Conservation (phyloP, 208 protist species). For the Polymyxa betae region DNA sequence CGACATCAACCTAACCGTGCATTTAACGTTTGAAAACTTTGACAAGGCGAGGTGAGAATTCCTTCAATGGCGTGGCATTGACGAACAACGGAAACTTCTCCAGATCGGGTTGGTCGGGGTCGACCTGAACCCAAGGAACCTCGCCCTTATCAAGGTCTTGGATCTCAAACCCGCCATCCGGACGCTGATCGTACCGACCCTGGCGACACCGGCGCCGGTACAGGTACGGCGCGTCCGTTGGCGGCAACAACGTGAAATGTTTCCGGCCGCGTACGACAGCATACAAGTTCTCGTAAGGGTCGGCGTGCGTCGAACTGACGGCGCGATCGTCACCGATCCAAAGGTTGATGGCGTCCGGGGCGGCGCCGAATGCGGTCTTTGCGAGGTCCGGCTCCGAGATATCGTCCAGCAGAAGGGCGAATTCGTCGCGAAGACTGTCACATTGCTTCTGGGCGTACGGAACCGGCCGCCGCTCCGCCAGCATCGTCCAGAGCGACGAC, state of each 20-base stretch:
- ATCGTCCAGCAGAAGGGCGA: conserved; percentile 1
- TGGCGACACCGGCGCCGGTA: conserved; percentile 58
- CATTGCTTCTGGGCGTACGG: conserved; percentile 33
- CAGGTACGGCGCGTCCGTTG: conserved; percentile 68
- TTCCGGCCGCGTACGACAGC: conserved; percentile 67
- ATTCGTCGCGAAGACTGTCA: conserved; percentile 41
- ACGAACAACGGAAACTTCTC: background rate
- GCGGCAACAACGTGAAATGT: conserved; percentile 69
- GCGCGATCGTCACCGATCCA: conserved; percentile 70
- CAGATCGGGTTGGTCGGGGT: background rate
- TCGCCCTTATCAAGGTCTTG: background rate
- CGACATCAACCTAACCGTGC: conserved; percentile 52
- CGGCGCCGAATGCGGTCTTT: conserved; percentile 41
- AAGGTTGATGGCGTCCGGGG: conserved; percentile 67
- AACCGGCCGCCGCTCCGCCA: background rate
- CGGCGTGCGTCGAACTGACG: conserved; percentile 69
- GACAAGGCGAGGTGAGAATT: background rate
- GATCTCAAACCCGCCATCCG: background rate
- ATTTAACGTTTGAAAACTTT: background rate
- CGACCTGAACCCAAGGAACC: background rate
- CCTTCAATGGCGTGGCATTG: background rate
- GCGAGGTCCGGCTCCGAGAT: conserved; percentile 58
- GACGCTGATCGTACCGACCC: conserved; percentile 50
- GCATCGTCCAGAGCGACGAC: background rate
- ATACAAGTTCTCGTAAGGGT: conserved; percentile 73